phyloP scores from a whole-genome alignment of 2,329 filamentous ascomycete species.

The Phaeoacremonium minimum region DNA sequence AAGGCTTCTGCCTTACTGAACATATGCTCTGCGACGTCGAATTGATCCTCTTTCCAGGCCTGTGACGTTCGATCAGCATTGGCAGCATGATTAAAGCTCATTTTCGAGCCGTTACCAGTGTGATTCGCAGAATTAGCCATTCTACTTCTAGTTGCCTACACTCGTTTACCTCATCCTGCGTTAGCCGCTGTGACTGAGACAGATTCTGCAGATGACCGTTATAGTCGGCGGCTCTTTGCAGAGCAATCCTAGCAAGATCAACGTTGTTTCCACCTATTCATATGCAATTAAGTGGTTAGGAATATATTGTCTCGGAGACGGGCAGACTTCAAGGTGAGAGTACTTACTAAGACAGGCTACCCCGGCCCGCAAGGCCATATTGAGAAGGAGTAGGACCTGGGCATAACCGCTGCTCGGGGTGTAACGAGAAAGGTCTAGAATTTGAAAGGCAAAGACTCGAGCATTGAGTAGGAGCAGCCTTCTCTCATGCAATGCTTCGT shows the following conservation, averaged over 20 bases:
- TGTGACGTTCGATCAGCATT: conserved; percentile 28
- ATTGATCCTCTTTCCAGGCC: conserved; percentile 70
- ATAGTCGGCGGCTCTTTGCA: conserved; percentile 62
- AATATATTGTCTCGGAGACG: conserved; percentile 15
- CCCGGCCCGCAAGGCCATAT: conserved; percentile 65
- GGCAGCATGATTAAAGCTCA: too few relatives aligned
- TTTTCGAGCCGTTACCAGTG: conserved; percentile 66
- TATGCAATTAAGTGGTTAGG: conserved; percentile 7
- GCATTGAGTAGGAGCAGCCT: conserved; percentile 30
- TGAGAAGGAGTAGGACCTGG: conserved; percentile 52
- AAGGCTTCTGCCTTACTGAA: conserved; percentile 54
- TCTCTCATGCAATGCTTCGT: conserved; percentile 13
- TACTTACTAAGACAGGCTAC: too few relatives aligned
- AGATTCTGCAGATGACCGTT: conserved; percentile 32
- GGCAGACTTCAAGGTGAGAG: too few relatives aligned
- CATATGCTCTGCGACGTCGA: conserved; percentile 76
- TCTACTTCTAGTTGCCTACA: conserved; percentile 45
- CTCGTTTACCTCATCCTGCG: conserved; percentile 22
- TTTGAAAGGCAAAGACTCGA: conserved; percentile 58
- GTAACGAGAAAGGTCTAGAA: conserved; percentile 57
- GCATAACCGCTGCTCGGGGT: conserved; percentile 17
- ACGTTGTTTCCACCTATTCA: conserved; percentile 46
- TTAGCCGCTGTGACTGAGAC: conserved; percentile 15
- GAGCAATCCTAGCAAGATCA: conserved; percentile 52
- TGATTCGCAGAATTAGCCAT: conserved; percentile 62